A percentile compares a stretch with the other conserved stretches of the same genome.
Conservation (phyloP, 805 yeast genomes). For the Candida qinlingensis region DNA sequence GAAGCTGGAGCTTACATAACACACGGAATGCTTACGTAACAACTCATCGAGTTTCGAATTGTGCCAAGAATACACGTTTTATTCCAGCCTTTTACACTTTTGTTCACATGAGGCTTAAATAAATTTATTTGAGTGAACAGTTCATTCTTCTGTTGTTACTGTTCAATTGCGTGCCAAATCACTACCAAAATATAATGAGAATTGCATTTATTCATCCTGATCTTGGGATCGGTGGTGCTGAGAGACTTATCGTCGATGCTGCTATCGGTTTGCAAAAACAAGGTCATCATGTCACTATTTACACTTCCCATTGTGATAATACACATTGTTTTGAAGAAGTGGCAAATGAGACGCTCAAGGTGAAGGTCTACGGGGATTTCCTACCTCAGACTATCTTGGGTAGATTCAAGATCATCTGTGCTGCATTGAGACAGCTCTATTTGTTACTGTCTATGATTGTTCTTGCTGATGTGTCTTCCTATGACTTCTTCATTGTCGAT, state of each 20-base stretch:
- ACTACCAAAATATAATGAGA: constrained; percentile 37
- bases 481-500: constrained; percentile 79
- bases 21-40: too few relatives aligned
- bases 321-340: constrained; percentile 91
- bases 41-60: too few relatives aligned
- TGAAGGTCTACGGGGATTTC: constrained; percentile 75
- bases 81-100: too few relatives aligned
- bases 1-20: too few relatives aligned
- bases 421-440: constrained; percentile 76
- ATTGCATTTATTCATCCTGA: constrained; percentile 94
- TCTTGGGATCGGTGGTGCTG: constrained; percentile 97
- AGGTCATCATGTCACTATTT: constrained; percentile 60
- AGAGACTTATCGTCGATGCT: constrained; percentile 91
- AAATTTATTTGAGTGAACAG: too few relatives aligned
- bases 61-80: too few relatives aligned
- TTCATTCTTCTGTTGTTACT: neutral
- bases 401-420: constrained; percentile 72
- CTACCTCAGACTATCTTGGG: constrained; percentile 69
- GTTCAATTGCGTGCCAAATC: neutral
- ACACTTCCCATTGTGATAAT: constrained; percentile 87
- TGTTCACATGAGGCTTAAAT: neutral
- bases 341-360: constrained; percentile 48
- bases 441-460: constrained; percentile 43
- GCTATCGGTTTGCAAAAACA: constrained; percentile 77
- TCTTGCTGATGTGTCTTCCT: constrained; percentile 40